Base-by-base conservation (phyloP, 2,329 filamentous ascomycete species). In the Mycocentrospora acerina region DNA sequence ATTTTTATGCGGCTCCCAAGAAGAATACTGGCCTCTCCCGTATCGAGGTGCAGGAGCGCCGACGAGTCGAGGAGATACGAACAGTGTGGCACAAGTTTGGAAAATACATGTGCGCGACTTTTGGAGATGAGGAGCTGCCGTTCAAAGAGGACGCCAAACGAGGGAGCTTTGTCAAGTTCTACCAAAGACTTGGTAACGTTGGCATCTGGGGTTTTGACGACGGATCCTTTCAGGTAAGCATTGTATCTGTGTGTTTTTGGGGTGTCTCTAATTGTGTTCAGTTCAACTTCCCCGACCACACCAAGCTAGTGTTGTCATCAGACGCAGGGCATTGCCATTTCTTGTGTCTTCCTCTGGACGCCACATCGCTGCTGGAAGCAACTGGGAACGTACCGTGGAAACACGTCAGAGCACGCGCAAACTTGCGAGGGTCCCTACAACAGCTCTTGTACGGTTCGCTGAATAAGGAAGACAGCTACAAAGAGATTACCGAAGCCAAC, bases 211-310 rank as follows among this genome's bases (percentile, higher is more conserved):
- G 83, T 33, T 91, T 91, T 57, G 80, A 79, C 39, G 86, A 91
- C 60, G 88, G 88, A 2, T 86, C 88, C 55, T 76, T 90, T 51
- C 86, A 87, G 74, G 82, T 84, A 71, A 51, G 69, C 25, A 28
- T 9, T 22, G 19, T 9, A 9, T 6, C 19, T 22, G 19, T 22
- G 19, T 6, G 19, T 22, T 5, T 30, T 28, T 18, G 19, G 11
- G 11, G 16, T 15, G 14, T 11, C 26, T 32, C 46, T 49, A 36
- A 49, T 34, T 29, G n/a, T 34, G 4, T 11, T 4, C 49, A 89
- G 79, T 87, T 91, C 69, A 91, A 93, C 69, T 93, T 93, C 65
- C 87, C 88, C 2, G 88, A 93, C 53, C 88, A 93, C 64, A 91
- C 88, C 42, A 93, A 93, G 69, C 79, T 93, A 37, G 84, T 91